Percentiles rank a stretch among this genome's conserved stretches.
Conservation (phyloP, 73 alveolate genomes). For the Diophrys appendiculata region DNA sequence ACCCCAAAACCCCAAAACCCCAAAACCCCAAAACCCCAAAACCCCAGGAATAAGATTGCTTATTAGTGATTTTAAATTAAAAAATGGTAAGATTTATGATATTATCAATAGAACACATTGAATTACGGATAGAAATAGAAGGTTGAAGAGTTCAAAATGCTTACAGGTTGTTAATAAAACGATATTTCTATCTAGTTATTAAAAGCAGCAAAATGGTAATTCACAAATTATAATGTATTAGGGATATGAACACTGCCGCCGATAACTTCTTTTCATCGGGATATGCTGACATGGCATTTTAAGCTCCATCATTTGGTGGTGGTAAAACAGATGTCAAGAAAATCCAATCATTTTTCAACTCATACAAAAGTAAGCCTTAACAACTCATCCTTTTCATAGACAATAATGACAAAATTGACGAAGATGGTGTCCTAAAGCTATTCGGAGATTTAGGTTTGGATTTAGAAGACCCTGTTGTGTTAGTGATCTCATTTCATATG, state of each 20-base stretch:
- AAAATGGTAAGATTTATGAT: too few species aligned
- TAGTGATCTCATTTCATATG: conserved; percentile 53
- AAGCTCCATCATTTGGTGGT: background rate
- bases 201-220: too few species aligned
- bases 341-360: conserved; percentile 27
- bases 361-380: conserved; percentile 24
- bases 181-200: too few species aligned
- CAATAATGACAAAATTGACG: background rate
- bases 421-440: conserved; percentile 47
- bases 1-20: too few species aligned
- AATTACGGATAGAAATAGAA: too few species aligned
- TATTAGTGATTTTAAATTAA: too few species aligned
- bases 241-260: conserved; percentile 51
- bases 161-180: too few species aligned
- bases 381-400: background rate
- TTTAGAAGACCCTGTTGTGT: conserved; percentile 51
- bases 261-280: conserved; percentile 39
- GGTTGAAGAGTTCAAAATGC: too few species aligned
- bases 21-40: too few species aligned
- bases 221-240: too few species aligned
- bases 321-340: conserved; percentile 10
- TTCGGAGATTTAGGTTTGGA: conserved; percentile 54
- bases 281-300: conserved; percentile 24
- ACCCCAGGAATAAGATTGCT: too few species aligned
- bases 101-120: too few species aligned